Conservation (phyloP, 768 basidiomycete species). For the Boletus pseudopeckii region DNA sequence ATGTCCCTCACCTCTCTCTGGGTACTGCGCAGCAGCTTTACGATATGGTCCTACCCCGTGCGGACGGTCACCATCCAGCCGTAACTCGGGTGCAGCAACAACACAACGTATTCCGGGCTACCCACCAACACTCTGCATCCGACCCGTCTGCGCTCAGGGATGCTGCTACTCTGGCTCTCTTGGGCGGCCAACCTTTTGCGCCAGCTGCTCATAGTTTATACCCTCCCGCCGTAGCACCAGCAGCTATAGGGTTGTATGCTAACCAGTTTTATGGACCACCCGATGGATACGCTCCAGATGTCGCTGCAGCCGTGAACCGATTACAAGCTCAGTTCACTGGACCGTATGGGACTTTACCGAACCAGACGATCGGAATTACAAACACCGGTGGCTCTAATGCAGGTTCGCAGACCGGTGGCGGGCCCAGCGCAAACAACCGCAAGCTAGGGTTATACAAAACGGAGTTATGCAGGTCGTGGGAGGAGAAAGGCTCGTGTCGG, state of each 20-base stretch:
- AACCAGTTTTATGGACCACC: conserved; percentile 66
- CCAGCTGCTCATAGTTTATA: conserved; percentile 52
- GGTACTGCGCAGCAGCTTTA: conserved; percentile 76
- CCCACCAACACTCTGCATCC: conserved; percentile 80
- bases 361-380: conserved; percentile 41
- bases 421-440: conserved; percentile 88
- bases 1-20: conserved; percentile 66
- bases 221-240: conserved; percentile 39
- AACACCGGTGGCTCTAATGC: conserved; percentile 36
- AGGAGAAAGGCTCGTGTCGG: conserved; percentile 83
- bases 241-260: conserved; percentile 60
- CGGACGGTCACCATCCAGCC: conserved; percentile 57
- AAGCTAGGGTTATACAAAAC: conserved; percentile 92
- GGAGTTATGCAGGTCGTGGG: conserved; percentile 87
- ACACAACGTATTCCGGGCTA: conserved; percentile 66
- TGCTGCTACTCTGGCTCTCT: conserved; percentile 59
- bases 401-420: conserved; percentile 41
- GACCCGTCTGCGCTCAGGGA: conserved; percentile 78
- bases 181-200: conserved; percentile 54
- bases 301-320: conserved; percentile 57
- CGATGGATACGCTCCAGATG: conserved; percentile 55
- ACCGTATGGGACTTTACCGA: conserved; percentile 51
- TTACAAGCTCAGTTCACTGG: conserved; percentile 54
- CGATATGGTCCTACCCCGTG: conserved; percentile 64
- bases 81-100: conserved; percentile 79